A percentile compares a stretch with the other conserved stretches of the same genome.
phyloP scores from a whole-genome alignment of 139 green algal species.

The Haematococcus sp. region DNA sequence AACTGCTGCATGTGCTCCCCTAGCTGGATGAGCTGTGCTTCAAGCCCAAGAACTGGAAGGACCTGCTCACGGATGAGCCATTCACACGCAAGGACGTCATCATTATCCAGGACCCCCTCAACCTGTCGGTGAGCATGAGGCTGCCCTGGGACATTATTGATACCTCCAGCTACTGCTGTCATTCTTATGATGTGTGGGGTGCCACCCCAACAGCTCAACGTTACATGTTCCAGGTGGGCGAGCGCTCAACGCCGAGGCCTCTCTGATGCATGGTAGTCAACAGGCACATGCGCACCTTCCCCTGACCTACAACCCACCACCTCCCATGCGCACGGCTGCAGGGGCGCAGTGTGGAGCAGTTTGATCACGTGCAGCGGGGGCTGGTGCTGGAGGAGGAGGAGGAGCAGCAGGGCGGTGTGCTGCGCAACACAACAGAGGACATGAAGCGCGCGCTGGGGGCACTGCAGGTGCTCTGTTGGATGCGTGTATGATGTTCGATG shows the following conservation, averaged over 20 bases:
- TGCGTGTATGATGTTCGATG: too few species aligned
- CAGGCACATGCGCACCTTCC: too few species aligned
- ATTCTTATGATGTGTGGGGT: too few species aligned
- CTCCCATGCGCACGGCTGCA: background rate
- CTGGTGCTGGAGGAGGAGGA: slow-evolving; percentile 35
- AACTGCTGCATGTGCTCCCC: background rate
- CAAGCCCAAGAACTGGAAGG: slow-evolving; percentile 91
- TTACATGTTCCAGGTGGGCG: too few species aligned
- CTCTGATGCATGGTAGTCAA: too few species aligned
- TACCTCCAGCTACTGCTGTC: too few species aligned
- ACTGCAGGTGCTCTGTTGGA: slow-evolving; percentile 32
- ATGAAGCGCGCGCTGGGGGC: slow-evolving; percentile 66
- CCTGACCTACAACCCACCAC: too few species aligned
- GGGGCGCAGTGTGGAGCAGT: slow-evolving; percentile 48
- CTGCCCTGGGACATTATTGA: too few species aligned
- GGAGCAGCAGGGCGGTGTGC: slow-evolving; percentile 12
- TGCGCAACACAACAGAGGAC: slow-evolving; percentile 68
- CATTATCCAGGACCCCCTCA: slow-evolving; percentile 82
- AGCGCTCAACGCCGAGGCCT: too few species aligned
- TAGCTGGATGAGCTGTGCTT: slow-evolving; percentile 84
- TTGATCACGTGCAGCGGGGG: slow-evolving; percentile 86
- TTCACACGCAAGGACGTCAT: slow-evolving; percentile 94
- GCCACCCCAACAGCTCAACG: too few species aligned
- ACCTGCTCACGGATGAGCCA: slow-evolving; percentile 84
- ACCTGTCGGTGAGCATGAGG: slow-evolving; percentile 56